A percentile compares a stretch with the other conserved stretches of the same genome.
Evolutionary conservation across 2,329 filamentous ascomycete species (phyloP).

Genomic region (Nothophaeocryptopus gaeumannii): DNA sequence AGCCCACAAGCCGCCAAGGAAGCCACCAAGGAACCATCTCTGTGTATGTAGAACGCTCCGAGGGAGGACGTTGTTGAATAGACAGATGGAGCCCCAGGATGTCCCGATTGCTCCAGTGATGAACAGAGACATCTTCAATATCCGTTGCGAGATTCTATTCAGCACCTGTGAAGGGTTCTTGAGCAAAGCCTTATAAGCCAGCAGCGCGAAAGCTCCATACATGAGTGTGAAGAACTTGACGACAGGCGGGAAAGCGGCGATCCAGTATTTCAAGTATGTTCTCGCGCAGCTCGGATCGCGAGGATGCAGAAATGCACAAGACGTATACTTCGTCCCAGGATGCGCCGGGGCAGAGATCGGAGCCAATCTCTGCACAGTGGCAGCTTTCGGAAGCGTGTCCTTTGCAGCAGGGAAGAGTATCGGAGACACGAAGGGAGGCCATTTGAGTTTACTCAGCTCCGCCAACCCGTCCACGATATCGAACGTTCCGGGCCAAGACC

Average conservation of each 20-base stretch:
- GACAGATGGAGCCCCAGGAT: constrained; percentile 83
- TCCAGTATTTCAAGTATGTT: constrained; percentile 83
- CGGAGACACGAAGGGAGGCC: constrained; percentile 85
- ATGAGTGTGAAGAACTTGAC: constrained; percentile 74
- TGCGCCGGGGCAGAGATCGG: constrained; percentile 82
- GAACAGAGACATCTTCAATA: constrained; percentile 74
- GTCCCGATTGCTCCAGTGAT: constrained; percentile 80
- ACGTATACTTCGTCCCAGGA: constrained; percentile 78
- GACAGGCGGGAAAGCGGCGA: constrained; percentile 75
- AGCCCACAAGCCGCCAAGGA: constrained; percentile 80
- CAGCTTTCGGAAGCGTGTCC: constrained; percentile 51
- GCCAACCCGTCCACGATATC: constrained; percentile 79
- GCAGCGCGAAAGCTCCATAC: constrained; percentile 68
- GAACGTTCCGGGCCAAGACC: constrained; percentile 72
- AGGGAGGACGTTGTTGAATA: constrained; percentile 79
- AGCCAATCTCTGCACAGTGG: constrained; percentile 64
- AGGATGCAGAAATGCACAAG: constrained; percentile 86
- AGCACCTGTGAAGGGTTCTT: constrained; percentile 65
- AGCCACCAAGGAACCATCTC: constrained; percentile 85
- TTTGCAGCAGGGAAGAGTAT: constrained; percentile 72
- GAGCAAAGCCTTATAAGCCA: constrained; percentile 66
- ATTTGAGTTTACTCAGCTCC: constrained; percentile 74
- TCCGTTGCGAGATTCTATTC: constrained; percentile 63
- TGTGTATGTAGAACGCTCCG: constrained; percentile 72
- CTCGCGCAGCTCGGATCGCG: constrained; percentile 82